Evolutionary conservation across 1,284 basidiomycete genomes (phyloP).

Genomic region (Prillingera fragicola): DNA sequence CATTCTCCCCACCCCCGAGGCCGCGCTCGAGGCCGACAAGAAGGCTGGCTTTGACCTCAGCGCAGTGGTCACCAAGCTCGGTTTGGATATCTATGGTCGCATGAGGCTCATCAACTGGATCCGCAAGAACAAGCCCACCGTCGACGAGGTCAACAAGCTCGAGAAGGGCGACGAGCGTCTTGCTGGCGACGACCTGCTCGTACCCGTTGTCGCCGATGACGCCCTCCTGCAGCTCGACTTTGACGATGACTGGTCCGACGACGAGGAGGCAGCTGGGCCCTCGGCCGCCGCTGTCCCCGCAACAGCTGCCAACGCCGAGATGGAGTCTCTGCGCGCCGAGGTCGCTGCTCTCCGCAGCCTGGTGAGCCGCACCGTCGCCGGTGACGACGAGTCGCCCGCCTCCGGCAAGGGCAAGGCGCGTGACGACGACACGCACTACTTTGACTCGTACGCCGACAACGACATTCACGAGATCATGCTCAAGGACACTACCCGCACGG

Average conservation of each 20-base stretch:
- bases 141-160: slow-evolving; percentile 2
- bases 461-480: slow-evolving; percentile 59
- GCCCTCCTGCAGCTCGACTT: slow-evolving; percentile 67
- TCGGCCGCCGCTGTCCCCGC: slow-evolving; percentile 49
- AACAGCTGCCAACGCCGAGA: slow-evolving; percentile 14
- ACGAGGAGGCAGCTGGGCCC: slow-evolving; percentile 42
- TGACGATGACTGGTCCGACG: slow-evolving; percentile 67
- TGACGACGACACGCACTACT: slow-evolving; percentile 92
- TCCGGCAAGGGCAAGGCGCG: slow-evolving; percentile 43
- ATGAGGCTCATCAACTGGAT: slow-evolving; percentile 84
- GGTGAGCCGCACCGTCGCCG: slow-evolving; percentile 28
- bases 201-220: slow-evolving; percentile 74
- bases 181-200: slow-evolving; percentile 66
- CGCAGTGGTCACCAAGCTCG: slow-evolving; percentile 29
- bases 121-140: slow-evolving; percentile 53
- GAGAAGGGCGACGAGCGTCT: slow-evolving; percentile 44
- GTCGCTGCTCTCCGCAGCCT: slow-evolving; percentile 30
- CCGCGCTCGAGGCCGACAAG: slow-evolving; percentile 63
- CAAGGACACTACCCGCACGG: slow-evolving; percentile 81
- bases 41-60: slow-evolving; percentile 37
- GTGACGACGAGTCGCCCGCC: slow-evolving; percentile 19
- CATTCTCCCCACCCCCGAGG: slow-evolving; percentile 57
- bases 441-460: slow-evolving; percentile 86
- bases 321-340: slow-evolving; percentile 31
- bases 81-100: slow-evolving; percentile 61